phyloP scores from a whole-genome alignment of 2,329 filamentous ascomycete species.

The Emergomyces pasteurianus region DNA sequence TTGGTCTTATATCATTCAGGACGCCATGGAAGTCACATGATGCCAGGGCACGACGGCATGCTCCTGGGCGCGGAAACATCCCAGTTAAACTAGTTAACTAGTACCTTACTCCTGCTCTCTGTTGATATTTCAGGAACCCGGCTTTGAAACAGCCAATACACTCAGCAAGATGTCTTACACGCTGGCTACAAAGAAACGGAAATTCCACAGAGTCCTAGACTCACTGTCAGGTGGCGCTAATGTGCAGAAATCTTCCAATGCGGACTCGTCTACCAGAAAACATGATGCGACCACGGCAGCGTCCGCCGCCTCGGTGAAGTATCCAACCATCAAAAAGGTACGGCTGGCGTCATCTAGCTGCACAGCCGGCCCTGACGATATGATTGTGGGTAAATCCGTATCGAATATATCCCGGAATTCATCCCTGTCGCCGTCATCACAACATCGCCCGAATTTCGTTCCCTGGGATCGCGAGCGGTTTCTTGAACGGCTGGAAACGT shows the following conservation, averaged over 20 bases:
- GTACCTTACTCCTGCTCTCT: too few species aligned
- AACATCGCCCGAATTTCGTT: slow-evolving; percentile 56
- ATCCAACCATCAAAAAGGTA: slow-evolving; percentile 12
- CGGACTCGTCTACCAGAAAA: background rate
- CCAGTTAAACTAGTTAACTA: too few species aligned
- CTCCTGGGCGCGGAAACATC: too few species aligned
- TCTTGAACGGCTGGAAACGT: slow-evolving; percentile 68
- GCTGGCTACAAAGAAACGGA: slow-evolving; percentile 36
- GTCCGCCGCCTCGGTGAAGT: background rate
- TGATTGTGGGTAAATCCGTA: slow-evolving; percentile 1
- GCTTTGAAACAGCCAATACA: background rate
- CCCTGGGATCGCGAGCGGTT: slow-evolving; percentile 78
- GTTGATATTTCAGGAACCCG: background rate
- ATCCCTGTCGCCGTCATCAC: slow-evolving; percentile 22
- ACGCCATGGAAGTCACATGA: too few species aligned
- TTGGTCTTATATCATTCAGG: too few species aligned
- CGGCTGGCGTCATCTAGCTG: slow-evolving; percentile 5
- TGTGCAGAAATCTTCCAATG: slow-evolving; percentile 5
- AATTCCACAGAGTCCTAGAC: slow-evolving; percentile 36
- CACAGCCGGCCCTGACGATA: slow-evolving; percentile 2
- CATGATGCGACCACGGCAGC: background rate
- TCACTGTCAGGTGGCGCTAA: slow-evolving; percentile 28
- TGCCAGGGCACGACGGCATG: background rate
- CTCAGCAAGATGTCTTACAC: slow-evolving; percentile 30
- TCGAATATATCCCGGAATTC: slow-evolving; percentile 17